Evolutionary conservation across 805 yeast genomes (phyloP).

Genomic region (Zygosaccharomyces bisporus): DNA sequence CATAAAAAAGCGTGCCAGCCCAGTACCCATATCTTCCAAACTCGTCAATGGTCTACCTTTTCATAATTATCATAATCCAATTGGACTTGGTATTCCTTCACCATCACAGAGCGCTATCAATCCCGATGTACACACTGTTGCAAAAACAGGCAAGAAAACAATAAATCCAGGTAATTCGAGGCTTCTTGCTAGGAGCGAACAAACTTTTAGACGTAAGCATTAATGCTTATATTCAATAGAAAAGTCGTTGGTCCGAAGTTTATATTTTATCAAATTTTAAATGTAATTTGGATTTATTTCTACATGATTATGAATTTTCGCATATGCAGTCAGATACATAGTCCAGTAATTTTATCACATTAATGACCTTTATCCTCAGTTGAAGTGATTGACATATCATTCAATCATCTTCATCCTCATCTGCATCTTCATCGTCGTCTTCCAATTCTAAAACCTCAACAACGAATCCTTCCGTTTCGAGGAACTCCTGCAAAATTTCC

Average conservation of each 20-base stretch:
- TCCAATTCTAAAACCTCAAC: conserved; percentile 55
- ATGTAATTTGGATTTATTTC: conserved; percentile 3
- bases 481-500: conserved; percentile 44
- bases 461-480: conserved; percentile 54
- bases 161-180: conserved; percentile 49
- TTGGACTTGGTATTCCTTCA: conserved; percentile 11
- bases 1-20: conserved; percentile 19
- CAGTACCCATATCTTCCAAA: conserved; percentile 31
- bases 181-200: conserved; percentile 51
- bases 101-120: background rate
- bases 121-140: background rate
- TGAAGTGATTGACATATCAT: background rate
- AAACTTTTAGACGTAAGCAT: conserved; percentile 15
- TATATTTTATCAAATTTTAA: background rate
- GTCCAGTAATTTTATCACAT: background rate
- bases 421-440: conserved; percentile 36
- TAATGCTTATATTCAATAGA: background rate
- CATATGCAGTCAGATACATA: conserved; percentile 1
- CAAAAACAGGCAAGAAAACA: conserved; percentile 13
- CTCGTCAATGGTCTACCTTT: conserved; percentile 36
- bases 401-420: conserved; percentile 23
- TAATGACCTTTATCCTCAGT: background rate
- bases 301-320: background rate
- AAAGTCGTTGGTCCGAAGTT: too few relatives aligned
- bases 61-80: conserved; percentile 2